Evolutionary conservation across 441 rosid genomes (phyloP).

Genomic region (Gossypium trilobum): DNA sequence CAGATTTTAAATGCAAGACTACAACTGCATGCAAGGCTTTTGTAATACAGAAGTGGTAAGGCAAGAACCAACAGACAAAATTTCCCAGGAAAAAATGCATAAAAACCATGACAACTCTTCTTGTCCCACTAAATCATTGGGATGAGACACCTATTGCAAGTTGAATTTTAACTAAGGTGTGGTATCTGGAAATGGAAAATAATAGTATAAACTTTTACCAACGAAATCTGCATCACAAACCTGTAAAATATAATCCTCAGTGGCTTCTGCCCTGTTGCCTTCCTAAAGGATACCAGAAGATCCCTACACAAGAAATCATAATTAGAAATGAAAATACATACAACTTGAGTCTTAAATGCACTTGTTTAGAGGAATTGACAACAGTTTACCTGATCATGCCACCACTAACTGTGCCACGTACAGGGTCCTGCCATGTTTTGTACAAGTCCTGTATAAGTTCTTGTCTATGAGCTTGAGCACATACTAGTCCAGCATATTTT

Average conservation of each 20-base stretch:
- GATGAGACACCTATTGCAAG: background rate
- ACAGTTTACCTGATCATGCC: constrained; percentile 81
- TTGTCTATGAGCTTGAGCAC: constrained; percentile 97
- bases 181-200: background rate
- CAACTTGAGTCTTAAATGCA: background rate
- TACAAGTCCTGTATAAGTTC: constrained; percentile 93
- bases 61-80: background rate
- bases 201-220: background rate
- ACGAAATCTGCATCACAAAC: constrained; percentile 24
- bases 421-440: constrained; percentile 96
- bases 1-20: background rate
- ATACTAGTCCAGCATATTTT: constrained; percentile 88
- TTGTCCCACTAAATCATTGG: background rate
- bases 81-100: background rate
- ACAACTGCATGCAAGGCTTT: background rate
- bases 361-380: background rate
- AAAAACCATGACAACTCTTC: background rate
- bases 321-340: background rate
- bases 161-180: background rate
- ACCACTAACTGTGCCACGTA: constrained; percentile 84
- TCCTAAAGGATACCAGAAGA: constrained; percentile 79
- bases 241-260: constrained; percentile 88
- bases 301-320: constrained; percentile 43
- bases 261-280: constrained; percentile 95
- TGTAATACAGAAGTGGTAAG: background rate